Conservation (phyloP, 139 green algal genomes). For the Coelastrella sp. region DNA sequence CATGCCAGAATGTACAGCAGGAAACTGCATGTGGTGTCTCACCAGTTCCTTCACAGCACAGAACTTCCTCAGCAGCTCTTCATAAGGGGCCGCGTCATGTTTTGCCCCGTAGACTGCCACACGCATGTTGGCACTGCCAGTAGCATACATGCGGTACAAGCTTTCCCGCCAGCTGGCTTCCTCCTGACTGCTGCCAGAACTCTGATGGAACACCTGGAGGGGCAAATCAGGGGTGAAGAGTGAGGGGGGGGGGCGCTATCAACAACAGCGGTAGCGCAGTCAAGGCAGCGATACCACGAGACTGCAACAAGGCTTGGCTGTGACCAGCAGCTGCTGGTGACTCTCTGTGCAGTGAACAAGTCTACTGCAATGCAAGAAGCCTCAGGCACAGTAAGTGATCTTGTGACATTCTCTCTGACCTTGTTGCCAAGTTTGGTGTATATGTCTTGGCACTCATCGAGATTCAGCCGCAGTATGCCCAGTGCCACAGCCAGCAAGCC, state of each 20-base stretch:
- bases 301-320: too few relatives aligned
- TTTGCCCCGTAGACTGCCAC: constrained; percentile 90
- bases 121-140: constrained; percentile 71
- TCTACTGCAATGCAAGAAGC: too few relatives aligned
- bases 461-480: constrained; percentile 72
- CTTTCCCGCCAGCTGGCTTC: constrained; percentile 54
- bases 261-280: too few relatives aligned
- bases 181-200: constrained; percentile 19
- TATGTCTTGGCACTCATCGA: constrained; percentile 88
- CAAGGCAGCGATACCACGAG: too few relatives aligned
- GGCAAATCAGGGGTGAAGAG: not conserved
- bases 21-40: not conserved
- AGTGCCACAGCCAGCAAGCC: constrained; percentile 79
- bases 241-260: too few relatives aligned
- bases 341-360: too few relatives aligned
- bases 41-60: constrained; percentile 65
- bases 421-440: constrained; percentile 83
- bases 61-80: constrained; percentile 82
- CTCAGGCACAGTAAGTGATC: not conserved
- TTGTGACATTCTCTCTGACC: not conserved
- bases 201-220: constrained; percentile 69
- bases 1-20: too few relatives aligned
- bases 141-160: constrained; percentile 72
- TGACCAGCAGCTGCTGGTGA: too few relatives aligned
- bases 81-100: constrained; percentile 92